These are phyloP conservation scores for Chlamydomonas applanata DNA, from an alignment of 139 green algal genomes.

Conservation along the genomic window DNA sequence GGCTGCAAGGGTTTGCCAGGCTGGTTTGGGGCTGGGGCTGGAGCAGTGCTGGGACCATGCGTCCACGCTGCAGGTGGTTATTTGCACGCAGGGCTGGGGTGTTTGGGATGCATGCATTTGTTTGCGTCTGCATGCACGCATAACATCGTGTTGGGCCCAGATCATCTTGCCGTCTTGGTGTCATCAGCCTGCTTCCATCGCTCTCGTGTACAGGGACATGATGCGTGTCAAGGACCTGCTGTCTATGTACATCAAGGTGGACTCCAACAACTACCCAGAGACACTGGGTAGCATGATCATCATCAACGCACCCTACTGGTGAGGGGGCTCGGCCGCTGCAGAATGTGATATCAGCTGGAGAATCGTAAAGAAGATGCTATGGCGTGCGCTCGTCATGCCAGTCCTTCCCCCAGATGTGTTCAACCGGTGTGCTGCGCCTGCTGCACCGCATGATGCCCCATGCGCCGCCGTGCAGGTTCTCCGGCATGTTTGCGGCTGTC, in stretches of 20 bases:
- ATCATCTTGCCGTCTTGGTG: too few relatives aligned
- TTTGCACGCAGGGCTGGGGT: too few relatives aligned
- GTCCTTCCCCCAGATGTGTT: neutral
- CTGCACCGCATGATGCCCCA: neutral
- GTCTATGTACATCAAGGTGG: slow-evolving; percentile 35
- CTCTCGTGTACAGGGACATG: slow-evolving; percentile 55
- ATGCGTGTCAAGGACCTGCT: slow-evolving; percentile 52
- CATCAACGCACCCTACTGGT: slow-evolving; percentile 78
- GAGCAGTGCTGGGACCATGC: neutral
- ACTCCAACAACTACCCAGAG: slow-evolving; percentile 84
- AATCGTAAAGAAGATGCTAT: slow-evolving; percentile 11
- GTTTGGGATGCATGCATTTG: too few relatives aligned
- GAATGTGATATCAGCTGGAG: slow-evolving; percentile 19
- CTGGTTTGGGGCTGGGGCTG: neutral
- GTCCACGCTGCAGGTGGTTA: too few relatives aligned
- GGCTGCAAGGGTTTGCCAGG: neutral
- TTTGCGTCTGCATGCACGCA: too few relatives aligned
- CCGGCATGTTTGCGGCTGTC: slow-evolving; percentile 6
- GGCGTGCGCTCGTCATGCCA: neutral
- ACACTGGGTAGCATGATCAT: slow-evolving; percentile 80
- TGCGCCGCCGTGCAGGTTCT: slow-evolving; percentile 8
- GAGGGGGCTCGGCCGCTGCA: too few relatives aligned
- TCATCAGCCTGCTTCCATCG: too few relatives aligned
- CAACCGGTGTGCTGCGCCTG: neutral
- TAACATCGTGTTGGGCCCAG: too few relatives aligned